phyloP scores from a whole-genome alignment of 2,329 filamentous ascomycete genomes.

The Nectriaceae sp. region DNA sequence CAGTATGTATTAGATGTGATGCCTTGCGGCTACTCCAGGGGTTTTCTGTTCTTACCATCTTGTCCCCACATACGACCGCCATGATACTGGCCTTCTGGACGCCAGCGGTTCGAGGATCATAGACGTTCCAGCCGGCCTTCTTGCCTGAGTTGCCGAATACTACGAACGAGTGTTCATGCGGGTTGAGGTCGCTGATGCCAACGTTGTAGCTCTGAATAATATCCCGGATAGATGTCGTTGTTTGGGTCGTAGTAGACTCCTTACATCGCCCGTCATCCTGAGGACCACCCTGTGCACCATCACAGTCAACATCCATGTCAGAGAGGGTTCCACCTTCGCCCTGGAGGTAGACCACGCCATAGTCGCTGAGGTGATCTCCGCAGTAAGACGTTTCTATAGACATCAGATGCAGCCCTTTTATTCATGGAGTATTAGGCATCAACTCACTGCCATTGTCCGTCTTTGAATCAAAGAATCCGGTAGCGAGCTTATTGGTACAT shows the following conservation, averaged over 20 bases:
- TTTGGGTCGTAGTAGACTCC: constrained; percentile 7
- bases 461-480: neutral
- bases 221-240: constrained; percentile 45
- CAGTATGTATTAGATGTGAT: neutral
- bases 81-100: constrained; percentile 54
- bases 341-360: constrained; percentile 47
- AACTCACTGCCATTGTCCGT: neutral
- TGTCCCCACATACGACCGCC: constrained; percentile 53
- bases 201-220: constrained; percentile 36
- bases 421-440: neutral
- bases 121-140: constrained; percentile 35
- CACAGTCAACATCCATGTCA: constrained; percentile 63
- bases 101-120: constrained; percentile 41
- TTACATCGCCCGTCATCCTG: constrained; percentile 38
- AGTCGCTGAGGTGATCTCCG: constrained; percentile 39
- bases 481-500: neutral
- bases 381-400: constrained; percentile 36
- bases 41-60: constrained; percentile 38
- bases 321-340: constrained; percentile 43
- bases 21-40: neutral
- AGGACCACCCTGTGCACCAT: constrained; percentile 45
- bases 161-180: constrained; percentile 54
- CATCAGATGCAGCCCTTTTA: neutral
- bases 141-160: constrained; percentile 53
- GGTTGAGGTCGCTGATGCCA: constrained; percentile 47